Evolutionary conservation across 192 early-diverging fungal species (phyloP).

Genomic region (Rhizophagus prolifer): DNA sequence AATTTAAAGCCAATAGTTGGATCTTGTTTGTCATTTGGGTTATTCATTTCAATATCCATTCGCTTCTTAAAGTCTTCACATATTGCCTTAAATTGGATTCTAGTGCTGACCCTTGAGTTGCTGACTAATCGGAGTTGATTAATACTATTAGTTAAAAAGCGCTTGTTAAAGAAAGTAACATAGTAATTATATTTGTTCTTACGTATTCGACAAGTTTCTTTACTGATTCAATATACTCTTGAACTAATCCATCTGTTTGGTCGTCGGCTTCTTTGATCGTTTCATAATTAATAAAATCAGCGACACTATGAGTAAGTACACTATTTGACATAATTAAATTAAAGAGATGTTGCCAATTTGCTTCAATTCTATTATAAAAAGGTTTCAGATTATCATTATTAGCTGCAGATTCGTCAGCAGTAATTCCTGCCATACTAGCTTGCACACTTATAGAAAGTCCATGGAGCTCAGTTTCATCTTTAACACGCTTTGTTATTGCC

Average conservation of each 20-base stretch:
- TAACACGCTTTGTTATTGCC: neutral
- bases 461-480: neutral
- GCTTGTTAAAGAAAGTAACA: neutral
- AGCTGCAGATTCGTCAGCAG: neutral
- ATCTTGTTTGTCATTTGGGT: neutral
- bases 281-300: neutral
- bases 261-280: neutral
- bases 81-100: neutral
- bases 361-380: slow-evolving; percentile 2
- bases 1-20: neutral
- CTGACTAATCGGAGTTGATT: slow-evolving; percentile 1
- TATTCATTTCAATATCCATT: neutral
- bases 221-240: neutral
- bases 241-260: neutral
- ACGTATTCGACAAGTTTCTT: neutral
- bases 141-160: neutral
- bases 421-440: neutral
- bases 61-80: slow-evolving; percentile 1
- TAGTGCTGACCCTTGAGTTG: neutral
- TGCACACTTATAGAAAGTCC: neutral
- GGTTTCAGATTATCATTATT: neutral
- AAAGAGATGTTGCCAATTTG: neutral
- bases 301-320: neutral
- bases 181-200: neutral
- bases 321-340: neutral